A percentile compares a stretch with the other conserved stretches of the same genome.
phyloP scores from a whole-genome alignment of 768 basidiomycete genomes.

The Cystofilobasidium macerans region DNA sequence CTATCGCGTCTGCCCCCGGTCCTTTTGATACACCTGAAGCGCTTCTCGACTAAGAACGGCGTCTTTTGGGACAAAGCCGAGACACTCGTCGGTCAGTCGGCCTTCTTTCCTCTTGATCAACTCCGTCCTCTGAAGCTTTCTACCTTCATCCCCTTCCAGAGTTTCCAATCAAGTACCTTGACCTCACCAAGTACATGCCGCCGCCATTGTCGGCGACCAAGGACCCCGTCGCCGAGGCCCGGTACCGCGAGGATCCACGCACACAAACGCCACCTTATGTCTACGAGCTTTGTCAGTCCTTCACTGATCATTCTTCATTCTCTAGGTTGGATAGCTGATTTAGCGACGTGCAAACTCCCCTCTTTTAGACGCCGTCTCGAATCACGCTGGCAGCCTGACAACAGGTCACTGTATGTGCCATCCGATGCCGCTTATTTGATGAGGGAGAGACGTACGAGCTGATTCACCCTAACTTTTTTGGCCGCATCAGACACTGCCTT shows the following conservation, averaged over 20 bases:
- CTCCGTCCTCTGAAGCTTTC: neutral
- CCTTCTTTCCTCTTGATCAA: neutral
- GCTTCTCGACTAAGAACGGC: constrained; percentile 67
- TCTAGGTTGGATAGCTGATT: neutral
- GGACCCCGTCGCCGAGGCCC: constrained; percentile 7
- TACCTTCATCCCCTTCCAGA: constrained; percentile 33
- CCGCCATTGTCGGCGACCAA: constrained; percentile 53
- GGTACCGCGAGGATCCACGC: constrained; percentile 58
- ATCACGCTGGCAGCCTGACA: constrained; percentile 86
- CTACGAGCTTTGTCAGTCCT: constrained; percentile 60
- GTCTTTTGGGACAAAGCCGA: constrained; percentile 94
- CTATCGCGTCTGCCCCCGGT: constrained; percentile 88
- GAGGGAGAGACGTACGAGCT: no score
- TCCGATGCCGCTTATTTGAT: neutral
- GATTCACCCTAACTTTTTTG: constrained; percentile 11
- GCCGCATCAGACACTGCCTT: constrained; percentile 69
- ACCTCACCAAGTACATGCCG: constrained; percentile 74
- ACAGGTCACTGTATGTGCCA: constrained; percentile 80
- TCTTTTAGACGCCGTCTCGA: constrained; percentile 66
- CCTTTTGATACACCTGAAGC: constrained; percentile 79
- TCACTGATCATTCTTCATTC: neutral
- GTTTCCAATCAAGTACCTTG: constrained; percentile 58
- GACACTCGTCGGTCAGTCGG: constrained; percentile 54
- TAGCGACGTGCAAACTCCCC: neutral
- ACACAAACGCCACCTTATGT: constrained; percentile 74